phyloP scores from a whole-genome alignment of 2,329 filamentous ascomycete species.

The Nothophoma quercina region DNA sequence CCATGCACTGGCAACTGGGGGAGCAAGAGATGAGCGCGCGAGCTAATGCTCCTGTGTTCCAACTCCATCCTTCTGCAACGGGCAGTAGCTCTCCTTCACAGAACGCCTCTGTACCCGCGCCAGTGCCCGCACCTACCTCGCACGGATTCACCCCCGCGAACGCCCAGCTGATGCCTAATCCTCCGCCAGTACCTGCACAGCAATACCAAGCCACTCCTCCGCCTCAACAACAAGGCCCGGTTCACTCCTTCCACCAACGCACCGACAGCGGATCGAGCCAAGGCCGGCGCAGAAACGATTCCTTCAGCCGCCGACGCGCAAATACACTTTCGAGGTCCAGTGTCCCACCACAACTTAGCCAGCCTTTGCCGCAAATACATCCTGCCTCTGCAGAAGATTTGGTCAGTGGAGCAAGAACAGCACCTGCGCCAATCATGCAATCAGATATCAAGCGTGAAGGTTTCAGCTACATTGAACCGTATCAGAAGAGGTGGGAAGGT shows the following conservation, averaged over 20 bases:
- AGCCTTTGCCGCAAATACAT: slow-evolving; percentile 43
- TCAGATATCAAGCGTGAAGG: slow-evolving; percentile 40
- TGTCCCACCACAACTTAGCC: slow-evolving; percentile 46
- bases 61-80: slow-evolving; percentile 54
- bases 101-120: slow-evolving; percentile 33
- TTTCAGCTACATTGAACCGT: slow-evolving; percentile 39
- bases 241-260: slow-evolving; percentile 44
- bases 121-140: slow-evolving; percentile 32
- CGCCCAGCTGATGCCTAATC: slow-evolving; percentile 44
- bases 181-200: slow-evolving; percentile 30
- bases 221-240: slow-evolving; percentile 32
- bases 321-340: slow-evolving; percentile 41
- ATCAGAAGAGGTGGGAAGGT: slow-evolving; percentile 42
- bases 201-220: slow-evolving; percentile 38
- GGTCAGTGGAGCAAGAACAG: slow-evolving; percentile 46
- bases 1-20: slow-evolving; percentile 97
- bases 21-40: slow-evolving; percentile 92
- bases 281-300: slow-evolving; percentile 42
- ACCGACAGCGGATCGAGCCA: slow-evolving; percentile 44
- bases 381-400: slow-evolving; percentile 43
- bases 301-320: slow-evolving; percentile 44
- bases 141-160: slow-evolving; percentile 51
- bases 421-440: slow-evolving; percentile 40
- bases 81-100: slow-evolving; percentile 43
- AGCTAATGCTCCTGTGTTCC: slow-evolving; percentile 87